Percentiles rank a stretch among this genome's conserved stretches.
Evolutionary conservation across 108 stramenopile genomes (phyloP).

Genomic region (Pseudonitzschia pungens): DNA sequence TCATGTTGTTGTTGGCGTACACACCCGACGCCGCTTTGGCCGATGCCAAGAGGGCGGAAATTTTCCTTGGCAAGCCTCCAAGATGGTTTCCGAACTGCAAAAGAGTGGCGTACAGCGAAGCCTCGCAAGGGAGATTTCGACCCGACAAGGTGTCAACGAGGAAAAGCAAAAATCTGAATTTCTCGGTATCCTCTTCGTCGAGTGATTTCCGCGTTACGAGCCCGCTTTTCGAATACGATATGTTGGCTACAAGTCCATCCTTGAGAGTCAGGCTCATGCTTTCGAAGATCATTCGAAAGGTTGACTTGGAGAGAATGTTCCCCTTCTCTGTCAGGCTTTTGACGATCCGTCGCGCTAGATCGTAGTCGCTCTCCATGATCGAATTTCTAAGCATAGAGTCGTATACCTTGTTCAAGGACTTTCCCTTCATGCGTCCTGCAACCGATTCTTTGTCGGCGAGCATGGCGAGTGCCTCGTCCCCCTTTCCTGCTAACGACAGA

Average conservation of each 20-base stretch:
- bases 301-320: constrained; percentile 73
- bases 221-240: constrained; percentile 10
- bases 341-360: constrained; percentile 46
- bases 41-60: constrained; percentile 51
- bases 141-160: constrained; percentile 59
- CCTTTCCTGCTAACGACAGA: constrained; percentile 48
- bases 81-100: constrained; percentile 48
- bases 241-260: constrained; percentile 15
- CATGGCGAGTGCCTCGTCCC: constrained; percentile 44
- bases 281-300: constrained; percentile 50
- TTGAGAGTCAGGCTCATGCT: constrained; percentile 37
- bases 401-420: constrained; percentile 66
- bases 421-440: constrained; percentile 50
- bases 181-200: constrained; percentile 33
- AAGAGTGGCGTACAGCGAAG: constrained; percentile 60
- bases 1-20: constrained; percentile 11
- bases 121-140: constrained; percentile 68
- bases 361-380: constrained; percentile 47
- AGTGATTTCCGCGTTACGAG: constrained; percentile 1
- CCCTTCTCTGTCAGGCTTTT: constrained; percentile 50
- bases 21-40: constrained; percentile 23
- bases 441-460: constrained; percentile 16
- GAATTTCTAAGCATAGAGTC: constrained; percentile 45
- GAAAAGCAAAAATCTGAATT: constrained; percentile 69
- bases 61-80: constrained; percentile 55